phyloP scores from a whole-genome alignment of 495 filamentous ascomycete species.

The Hyaloscypha hepaticicola region DNA sequence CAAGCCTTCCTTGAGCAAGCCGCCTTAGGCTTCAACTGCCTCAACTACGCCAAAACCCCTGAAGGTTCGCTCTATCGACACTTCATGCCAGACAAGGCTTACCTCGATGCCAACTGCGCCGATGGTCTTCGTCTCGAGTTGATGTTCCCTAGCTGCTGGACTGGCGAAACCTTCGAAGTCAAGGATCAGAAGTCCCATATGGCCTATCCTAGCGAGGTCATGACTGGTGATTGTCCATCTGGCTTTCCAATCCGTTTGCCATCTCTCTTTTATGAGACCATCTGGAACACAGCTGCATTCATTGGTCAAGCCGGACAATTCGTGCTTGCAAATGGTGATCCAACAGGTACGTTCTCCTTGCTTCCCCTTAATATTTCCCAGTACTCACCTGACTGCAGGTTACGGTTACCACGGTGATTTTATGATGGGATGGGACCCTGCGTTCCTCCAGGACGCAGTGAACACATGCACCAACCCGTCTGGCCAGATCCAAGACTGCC shows the following conservation, averaged over 20 bases:
- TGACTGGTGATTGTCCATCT: constrained; percentile 72
- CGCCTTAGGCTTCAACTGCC: constrained; percentile 88
- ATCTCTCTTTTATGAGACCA: constrained; percentile 83
- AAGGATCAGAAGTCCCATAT: constrained; percentile 51
- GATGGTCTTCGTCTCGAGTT: constrained; percentile 72
- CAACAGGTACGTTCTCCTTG: constrained; percentile 49
- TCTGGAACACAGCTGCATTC: constrained; percentile 76
- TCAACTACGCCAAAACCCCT: constrained; percentile 63
- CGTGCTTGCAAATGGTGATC: constrained; percentile 80
- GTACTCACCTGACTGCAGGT: constrained; percentile 7
- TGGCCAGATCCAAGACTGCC: constrained; percentile 55
- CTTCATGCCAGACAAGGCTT: constrained; percentile 74
- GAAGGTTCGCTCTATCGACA: constrained; percentile 79
- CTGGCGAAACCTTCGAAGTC: constrained; percentile 56
- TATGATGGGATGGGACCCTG: constrained; percentile 74
- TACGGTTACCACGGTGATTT: constrained; percentile 65
- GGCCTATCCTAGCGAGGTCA: constrained; percentile 73
- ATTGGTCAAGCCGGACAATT: constrained; percentile 66
- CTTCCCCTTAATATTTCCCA: background rate
- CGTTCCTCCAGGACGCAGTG: constrained; percentile 62
- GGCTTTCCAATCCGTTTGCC: constrained; percentile 69
- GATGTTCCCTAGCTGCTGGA: constrained; percentile 75
- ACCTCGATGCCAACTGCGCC: constrained; percentile 69
- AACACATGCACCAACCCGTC: constrained; percentile 54
- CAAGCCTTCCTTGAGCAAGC: constrained; percentile 73